These are phyloP conservation scores for Magnolia kwangsiensis DNA, from an alignment of 164 flowering plant genomes.

Conservation along the genomic window DNA sequence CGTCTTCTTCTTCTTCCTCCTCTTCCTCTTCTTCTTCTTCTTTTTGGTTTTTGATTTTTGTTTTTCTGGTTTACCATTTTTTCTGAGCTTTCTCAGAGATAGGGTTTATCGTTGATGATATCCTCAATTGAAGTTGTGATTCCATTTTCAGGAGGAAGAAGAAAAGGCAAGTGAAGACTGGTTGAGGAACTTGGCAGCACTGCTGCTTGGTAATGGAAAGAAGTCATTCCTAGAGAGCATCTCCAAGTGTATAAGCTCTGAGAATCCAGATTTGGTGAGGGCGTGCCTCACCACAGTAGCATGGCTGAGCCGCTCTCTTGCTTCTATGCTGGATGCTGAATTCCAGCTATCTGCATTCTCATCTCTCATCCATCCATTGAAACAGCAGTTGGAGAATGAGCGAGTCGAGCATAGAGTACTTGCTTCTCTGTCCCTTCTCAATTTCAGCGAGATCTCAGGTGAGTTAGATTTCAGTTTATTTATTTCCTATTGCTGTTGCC, in stretches of 20 bases:
- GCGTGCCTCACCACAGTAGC: slow-evolving; percentile 49
- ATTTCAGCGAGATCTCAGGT: slow-evolving; percentile 68
- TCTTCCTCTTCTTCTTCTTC: too few relatives aligned
- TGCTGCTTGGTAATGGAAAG: slow-evolving; percentile 46
- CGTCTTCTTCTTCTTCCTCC: too few relatives aligned
- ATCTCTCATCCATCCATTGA: slow-evolving; percentile 41
- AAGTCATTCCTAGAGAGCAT: slow-evolving; percentile 41
- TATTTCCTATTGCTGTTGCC: neutral
- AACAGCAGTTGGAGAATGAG: slow-evolving; percentile 37
- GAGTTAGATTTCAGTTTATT: slow-evolving; percentile 1
- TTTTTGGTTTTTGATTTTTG: too few relatives aligned
- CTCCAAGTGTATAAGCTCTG: slow-evolving; percentile 49
- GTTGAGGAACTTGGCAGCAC: slow-evolving; percentile 38
- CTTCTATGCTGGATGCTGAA: slow-evolving; percentile 37
- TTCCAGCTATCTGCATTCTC: slow-evolving; percentile 53
- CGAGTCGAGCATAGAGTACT: slow-evolving; percentile 47
- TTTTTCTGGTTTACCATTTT: too few relatives aligned
- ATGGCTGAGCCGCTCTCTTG: slow-evolving; percentile 59
- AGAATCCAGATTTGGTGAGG: slow-evolving; percentile 32
- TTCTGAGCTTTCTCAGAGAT: too few relatives aligned
- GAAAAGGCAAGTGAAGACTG: slow-evolving; percentile 47
- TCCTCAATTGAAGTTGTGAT: neutral
- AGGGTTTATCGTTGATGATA: neutral
- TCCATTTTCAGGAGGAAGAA: slow-evolving; percentile 43
- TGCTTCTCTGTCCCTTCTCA: slow-evolving; percentile 53